Evolutionary conservation across 257 asterid species (phyloP), one percentile per base, ranked within the genome.

Genomic region (Lithospermum erythrorhizon): DNA sequence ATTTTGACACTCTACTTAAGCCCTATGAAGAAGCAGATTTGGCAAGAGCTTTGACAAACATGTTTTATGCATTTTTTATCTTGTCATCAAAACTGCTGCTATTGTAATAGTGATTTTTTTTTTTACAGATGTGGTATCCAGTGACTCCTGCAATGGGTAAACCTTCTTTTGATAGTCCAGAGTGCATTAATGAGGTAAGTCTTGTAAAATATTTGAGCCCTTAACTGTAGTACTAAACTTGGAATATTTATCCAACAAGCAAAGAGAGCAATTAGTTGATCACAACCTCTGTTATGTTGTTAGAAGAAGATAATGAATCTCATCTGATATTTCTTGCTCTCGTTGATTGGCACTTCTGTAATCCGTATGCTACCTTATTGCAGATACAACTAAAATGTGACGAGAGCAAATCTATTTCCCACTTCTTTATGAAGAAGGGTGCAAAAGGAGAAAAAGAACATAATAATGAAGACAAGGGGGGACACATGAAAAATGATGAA

Each of bases 111-210:
- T n/a, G 22, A 57, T 30, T 35, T 17, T 59, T 17, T 59, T 67
- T 48, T 6, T 63, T 54, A 61, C 76, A 86, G 98, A 87, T 70
- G 21, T 93, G 97, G 98, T 81, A 86, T 72, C 94, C 98, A 17
- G 95, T 93, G 71, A 84, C 97, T 61, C 75, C 87, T 65, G 95
- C 94, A 18, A 80, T 93, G 77, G 98, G 98, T 51, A 86, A 93
- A 76, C 73, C 87, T 74, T 82, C 97, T 57, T 82, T 80, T 21
- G 87, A 84, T 54, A 94, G 95, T 59, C 90, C 89, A 21, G 97
- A 91, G 66, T 91, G 98, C 84, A 77, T 84, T 57, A 74, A 76
- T 62, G 84, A 91, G 97, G 98, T 91, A 86, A 58, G 22, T 16
- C 23, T 53, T 53, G 53, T 57, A 6, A 22, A 21, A 4, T 19